phyloP scores from a whole-genome alignment of 2,329 filamentous ascomycete species.

The Penicillium palitans region DNA sequence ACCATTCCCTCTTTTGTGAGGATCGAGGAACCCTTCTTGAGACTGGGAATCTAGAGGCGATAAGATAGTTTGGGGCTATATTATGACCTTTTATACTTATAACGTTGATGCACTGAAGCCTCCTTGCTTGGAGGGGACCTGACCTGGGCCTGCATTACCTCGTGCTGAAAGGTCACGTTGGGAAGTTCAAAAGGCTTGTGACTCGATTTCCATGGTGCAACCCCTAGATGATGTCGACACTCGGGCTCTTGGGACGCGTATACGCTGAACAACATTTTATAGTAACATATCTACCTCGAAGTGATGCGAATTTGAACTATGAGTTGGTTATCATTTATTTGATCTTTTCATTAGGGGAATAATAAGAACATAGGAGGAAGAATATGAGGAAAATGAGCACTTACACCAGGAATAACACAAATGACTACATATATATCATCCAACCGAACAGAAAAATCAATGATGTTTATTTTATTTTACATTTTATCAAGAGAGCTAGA shows the following conservation, averaged over 20 bases:
- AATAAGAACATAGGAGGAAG: background rate
- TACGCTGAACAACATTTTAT: background rate
- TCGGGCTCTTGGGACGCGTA: background rate
- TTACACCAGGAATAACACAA: background rate
- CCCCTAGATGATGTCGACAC: background rate
- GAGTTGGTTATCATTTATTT: background rate
- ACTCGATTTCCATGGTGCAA: background rate
- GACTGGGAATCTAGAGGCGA: background rate
- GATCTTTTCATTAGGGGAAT: too few relatives aligned
- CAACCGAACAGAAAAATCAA: background rate
- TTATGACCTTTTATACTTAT: background rate
- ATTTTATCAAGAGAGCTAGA: background rate
- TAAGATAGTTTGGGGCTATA: background rate
- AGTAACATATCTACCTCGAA: too few relatives aligned
- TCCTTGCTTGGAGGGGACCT: background rate
- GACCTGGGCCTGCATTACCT: slow-evolving; percentile 6
- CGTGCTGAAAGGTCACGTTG: slow-evolving; percentile 5
- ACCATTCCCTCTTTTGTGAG: background rate
- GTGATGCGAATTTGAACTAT: background rate
- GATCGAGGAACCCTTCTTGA: background rate
- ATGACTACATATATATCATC: background rate
- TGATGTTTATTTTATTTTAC: too few relatives aligned
- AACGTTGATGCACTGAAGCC: background rate
- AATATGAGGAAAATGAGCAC: background rate
- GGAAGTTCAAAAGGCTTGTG: background rate